These are phyloP conservation scores for Arachnopeziza araneosa DNA, from an alignment of 2,329 filamentous ascomycete species.

Conservation along the genomic window DNA sequence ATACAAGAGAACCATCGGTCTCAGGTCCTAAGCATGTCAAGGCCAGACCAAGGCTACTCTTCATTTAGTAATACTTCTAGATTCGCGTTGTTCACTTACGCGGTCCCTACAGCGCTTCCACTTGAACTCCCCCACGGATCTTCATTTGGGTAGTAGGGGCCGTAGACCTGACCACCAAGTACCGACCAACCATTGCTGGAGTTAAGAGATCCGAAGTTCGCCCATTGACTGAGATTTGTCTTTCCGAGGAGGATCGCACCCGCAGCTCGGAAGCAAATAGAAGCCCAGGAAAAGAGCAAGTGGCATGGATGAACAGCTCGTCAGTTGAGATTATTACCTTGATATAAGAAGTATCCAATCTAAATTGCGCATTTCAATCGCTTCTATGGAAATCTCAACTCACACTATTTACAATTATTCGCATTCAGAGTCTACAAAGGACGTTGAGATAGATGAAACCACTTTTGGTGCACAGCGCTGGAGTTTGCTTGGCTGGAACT, in stretches of 20 bases:
- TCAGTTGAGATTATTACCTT: too few relatives aligned
- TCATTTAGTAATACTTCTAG: background rate
- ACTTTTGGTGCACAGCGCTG: too few relatives aligned
- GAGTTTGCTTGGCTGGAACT: too few relatives aligned
- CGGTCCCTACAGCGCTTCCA: slow-evolving; percentile 39
- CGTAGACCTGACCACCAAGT: slow-evolving; percentile 54
- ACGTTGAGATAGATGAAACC: too few relatives aligned
- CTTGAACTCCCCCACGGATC: slow-evolving; percentile 41
- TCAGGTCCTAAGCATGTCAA: slow-evolving; percentile 40
- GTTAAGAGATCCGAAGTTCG: slow-evolving; percentile 51
- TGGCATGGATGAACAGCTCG: too few relatives aligned
- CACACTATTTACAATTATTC: too few relatives aligned
- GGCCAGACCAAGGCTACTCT: slow-evolving; percentile 25
- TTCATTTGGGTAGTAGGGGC: slow-evolving; percentile 31
- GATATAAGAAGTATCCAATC: too few relatives aligned
- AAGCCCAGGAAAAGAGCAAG: too few relatives aligned
- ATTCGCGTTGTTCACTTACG: background rate
- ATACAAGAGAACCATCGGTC: slow-evolving; percentile 6
- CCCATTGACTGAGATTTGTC: slow-evolving; percentile 45
- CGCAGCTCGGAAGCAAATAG: slow-evolving; percentile 11
- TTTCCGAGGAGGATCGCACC: slow-evolving; percentile 18
- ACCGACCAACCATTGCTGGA: slow-evolving; percentile 59
- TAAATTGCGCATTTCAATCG: too few relatives aligned
- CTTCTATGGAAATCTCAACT: too few relatives aligned
- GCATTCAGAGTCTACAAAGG: too few relatives aligned